Percentiles rank a stretch among this genome's conserved stretches.
These are phyloP conservation scores for Lepidium didymum DNA, from an alignment of 345 rosid genomes.

Conservation along the genomic window DNA sequence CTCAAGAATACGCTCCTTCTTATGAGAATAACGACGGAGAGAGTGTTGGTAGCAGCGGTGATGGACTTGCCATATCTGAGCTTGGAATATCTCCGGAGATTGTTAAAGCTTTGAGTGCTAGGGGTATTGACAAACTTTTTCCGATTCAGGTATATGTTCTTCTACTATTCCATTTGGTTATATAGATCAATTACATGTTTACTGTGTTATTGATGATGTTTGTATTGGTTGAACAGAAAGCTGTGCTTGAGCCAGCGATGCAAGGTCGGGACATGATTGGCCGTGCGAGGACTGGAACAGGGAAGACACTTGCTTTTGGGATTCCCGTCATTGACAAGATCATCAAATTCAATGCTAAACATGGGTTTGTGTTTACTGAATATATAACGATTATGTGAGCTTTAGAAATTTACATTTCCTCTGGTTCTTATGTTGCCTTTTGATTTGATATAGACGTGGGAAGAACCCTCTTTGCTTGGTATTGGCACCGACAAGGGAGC, in stretches of 20 bases:
- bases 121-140: conserved; percentile 64
- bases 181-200: not conserved
- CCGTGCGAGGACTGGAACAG: conserved; percentile 92
- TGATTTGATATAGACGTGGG: conserved; percentile 46
- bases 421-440: not conserved
- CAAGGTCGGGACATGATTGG: conserved; percentile 93
- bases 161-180: not conserved
- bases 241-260: conserved; percentile 96
- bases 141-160: conserved; percentile 68
- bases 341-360: conserved; percentile 65
- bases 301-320: conserved; percentile 98
- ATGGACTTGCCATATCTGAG: conserved; percentile 46
- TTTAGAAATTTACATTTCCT: not conserved
- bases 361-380: conserved; percentile 45
- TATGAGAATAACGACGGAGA: conserved; percentile 15
- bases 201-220: conserved; percentile 2
- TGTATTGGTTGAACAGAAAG: conserved; percentile 42
- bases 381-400: not conserved
- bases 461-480: conserved; percentile 83
- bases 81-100: conserved; percentile 75
- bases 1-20: conserved; percentile 33
- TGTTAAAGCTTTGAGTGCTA: conserved; percentile 54
- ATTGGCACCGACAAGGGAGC: conserved; percentile 96
- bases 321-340: conserved; percentile 81
- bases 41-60: conserved; percentile 34